Base-by-base conservation (phyloP, 2,329 filamentous ascomycete genomes). In the Fusarium torulosum region DNA sequence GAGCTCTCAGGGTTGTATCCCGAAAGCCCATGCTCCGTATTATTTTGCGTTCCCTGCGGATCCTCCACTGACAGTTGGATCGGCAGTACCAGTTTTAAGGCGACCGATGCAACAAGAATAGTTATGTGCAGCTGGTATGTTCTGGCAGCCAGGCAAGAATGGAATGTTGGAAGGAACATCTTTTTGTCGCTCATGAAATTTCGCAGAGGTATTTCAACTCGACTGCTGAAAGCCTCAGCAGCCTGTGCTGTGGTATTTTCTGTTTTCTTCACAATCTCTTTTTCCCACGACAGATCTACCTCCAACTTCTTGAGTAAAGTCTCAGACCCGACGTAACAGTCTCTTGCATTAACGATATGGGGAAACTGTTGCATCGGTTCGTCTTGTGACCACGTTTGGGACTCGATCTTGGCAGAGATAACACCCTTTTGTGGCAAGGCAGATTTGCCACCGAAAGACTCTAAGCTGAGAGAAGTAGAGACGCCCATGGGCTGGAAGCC, bases 361-460 rank as follows among this genome's bases (percentile, higher is more conserved):
- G 58, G 58, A 6, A 37, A 11, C 7, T 61, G 56, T 37, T 61
- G 58, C 56, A 61, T 61, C n/a, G 58, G 56, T 19, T 53, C 33
- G 21, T 61, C 58, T 2, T 61, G 55, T 45, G 58, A 61, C 58
- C 58, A 61, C 19, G 45, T 60, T 4, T 46, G 21, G 9, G 58
- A 61, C 21, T 60, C 55, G 1, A 61, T 53, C 33, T 60, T 60
- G 33, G 55, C 45, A 20, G 55, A 60, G n/a, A 61, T 19, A 17
- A 4, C 60, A 19, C 40, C 59, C 29, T 17, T 31, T 15, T 53
- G 33, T 2, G 58, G 58, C 4, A 53, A 17, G 4, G 4, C 17
- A 17, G 21, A 23, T 27, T 61, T 37, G 2, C 4, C 14, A 9
- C 59, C 40, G 20, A 8, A 13, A 1, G 19, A 19, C 6, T 60